phyloP scores from a whole-genome alignment of 208 protist species.

The Baffinella frigidus region DNA sequence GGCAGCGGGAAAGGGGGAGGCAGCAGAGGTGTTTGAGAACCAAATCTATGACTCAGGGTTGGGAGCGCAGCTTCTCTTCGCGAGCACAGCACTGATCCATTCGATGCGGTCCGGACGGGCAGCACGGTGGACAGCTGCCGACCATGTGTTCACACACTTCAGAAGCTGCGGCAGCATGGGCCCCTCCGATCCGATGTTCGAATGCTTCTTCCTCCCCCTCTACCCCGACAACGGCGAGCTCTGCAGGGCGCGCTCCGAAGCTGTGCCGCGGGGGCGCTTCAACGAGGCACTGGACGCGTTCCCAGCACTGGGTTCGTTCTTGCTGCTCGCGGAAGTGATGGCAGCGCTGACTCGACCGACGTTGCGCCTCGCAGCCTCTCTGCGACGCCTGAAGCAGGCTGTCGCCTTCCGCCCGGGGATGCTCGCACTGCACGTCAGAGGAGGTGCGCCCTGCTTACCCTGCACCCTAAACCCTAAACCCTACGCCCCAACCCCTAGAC shows the following conservation, averaged over 20 bases:
- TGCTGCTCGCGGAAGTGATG: not conserved
- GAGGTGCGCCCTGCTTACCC: not conserved
- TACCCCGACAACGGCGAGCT: not conserved
- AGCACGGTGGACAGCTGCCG: not conserved
- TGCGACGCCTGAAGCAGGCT: not conserved
- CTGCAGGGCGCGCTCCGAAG: not conserved
- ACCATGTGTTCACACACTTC: not conserved
- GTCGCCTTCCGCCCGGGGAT: not conserved
- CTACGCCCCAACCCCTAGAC: too few relatives aligned
- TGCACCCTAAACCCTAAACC: too few relatives aligned
- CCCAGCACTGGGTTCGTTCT: not conserved
- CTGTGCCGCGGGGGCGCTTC: not conserved
- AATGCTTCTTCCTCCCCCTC: not conserved
- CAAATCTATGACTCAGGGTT: not conserved
- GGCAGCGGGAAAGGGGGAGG: too few relatives aligned
- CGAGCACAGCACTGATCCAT: not conserved
- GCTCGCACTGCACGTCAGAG: not conserved
- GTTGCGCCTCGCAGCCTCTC: not conserved
- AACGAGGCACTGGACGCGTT: not conserved
- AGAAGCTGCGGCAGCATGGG: not conserved
- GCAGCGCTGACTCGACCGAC: not conserved
- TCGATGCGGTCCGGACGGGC: not conserved
- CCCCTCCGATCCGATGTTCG: not conserved
- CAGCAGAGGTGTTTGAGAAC: not conserved
- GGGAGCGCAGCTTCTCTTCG: not conserved